Percentiles rank a stretch among this genome's conserved stretches.
These are phyloP conservation scores for Ajuga chamaepitys DNA, from an alignment of 257 asterid species.

Conservation along the genomic window DNA sequence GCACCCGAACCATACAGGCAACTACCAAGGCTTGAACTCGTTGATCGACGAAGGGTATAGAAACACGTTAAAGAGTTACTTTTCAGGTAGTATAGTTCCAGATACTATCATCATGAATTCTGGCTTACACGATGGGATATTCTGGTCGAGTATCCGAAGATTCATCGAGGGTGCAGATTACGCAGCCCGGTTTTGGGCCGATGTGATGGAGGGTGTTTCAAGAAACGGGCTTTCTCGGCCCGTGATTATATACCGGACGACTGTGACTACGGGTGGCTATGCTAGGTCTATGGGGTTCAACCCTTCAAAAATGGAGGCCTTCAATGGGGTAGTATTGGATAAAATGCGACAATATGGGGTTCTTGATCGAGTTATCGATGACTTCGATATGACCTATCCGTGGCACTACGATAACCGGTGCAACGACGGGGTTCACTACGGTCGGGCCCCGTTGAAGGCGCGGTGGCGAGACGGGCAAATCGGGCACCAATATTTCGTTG, in stretches of 20 bases:
- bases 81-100: constrained; percentile 39
- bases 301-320: constrained; percentile 86
- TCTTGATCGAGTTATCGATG: constrained; percentile 47
- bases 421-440: constrained; percentile 88
- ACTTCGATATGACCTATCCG: constrained; percentile 82
- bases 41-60: constrained; percentile 36
- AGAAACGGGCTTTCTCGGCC: constrained; percentile 37
- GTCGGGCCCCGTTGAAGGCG: constrained; percentile 61
- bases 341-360: constrained; percentile 47
- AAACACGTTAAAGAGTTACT: constrained; percentile 40
- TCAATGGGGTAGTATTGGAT: constrained; percentile 76
- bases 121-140: constrained; percentile 78
- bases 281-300: constrained; percentile 57
- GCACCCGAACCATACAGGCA: constrained; percentile 46
- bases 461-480: constrained; percentile 74
- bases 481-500: constrained; percentile 91
- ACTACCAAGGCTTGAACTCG: constrained; percentile 65
- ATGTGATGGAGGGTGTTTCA: constrained; percentile 36
- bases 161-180: constrained; percentile 53
- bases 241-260: constrained; percentile 62
- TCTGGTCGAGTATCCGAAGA: constrained; percentile 44
- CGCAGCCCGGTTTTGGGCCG: constrained; percentile 70
- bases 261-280: constrained; percentile 65
- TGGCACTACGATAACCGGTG: constrained; percentile 89
- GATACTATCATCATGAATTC: constrained; percentile 82